phyloP scores from a whole-genome alignment of 2,329 filamentous ascomycete species.

The Ceratocystis eucalypticola region DNA sequence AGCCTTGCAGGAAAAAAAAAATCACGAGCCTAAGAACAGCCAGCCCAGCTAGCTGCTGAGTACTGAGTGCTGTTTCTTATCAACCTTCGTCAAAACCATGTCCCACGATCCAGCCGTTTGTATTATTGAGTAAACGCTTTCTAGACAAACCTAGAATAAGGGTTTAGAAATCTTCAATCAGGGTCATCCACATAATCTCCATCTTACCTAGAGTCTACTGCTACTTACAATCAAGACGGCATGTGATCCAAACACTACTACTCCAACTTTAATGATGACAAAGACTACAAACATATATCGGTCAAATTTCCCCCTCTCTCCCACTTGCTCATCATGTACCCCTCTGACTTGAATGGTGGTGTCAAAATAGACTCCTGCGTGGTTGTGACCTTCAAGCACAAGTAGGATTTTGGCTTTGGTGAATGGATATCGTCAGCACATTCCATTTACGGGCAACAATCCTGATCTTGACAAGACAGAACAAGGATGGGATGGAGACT shows the following conservation, averaged over 20 bases:
- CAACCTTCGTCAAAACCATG: too few species aligned
- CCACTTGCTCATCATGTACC: neutral
- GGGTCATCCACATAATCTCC: neutral
- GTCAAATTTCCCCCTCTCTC: neutral
- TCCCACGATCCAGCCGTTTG: too few species aligned
- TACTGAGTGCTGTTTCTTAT: too few species aligned
- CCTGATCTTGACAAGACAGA: neutral
- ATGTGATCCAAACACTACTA: too few species aligned
- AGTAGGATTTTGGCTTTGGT: neutral
- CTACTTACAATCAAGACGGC: neutral
- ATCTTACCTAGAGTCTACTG: neutral
- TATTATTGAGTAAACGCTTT: neutral
- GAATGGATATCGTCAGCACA: neutral
- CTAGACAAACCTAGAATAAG: neutral
- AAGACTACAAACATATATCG: neutral
- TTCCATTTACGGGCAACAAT: slow-evolving; percentile 19
- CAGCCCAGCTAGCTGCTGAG: too few species aligned
- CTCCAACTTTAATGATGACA: too few species aligned
- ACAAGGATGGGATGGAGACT: neutral
- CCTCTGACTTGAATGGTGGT: neutral
- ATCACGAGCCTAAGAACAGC: too few species aligned
- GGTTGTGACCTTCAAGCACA: neutral
- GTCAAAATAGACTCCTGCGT: neutral
- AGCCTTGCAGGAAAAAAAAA: too few species aligned
- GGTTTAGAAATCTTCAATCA: neutral